Evolutionary conservation across 129 eudicot species (phyloP).

Genomic region (Lonicera japonica): DNA sequence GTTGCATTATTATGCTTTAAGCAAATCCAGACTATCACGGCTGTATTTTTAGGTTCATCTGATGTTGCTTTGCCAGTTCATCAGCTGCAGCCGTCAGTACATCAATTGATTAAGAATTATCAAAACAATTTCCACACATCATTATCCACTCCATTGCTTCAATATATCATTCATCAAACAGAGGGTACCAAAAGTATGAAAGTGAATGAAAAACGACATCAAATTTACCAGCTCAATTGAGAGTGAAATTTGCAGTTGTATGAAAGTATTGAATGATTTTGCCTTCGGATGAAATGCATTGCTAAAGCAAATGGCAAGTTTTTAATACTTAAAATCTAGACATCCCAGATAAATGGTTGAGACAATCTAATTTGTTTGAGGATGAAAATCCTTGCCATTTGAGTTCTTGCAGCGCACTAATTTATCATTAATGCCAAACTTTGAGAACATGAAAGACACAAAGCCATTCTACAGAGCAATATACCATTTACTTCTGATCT

Average conservation of each 20-base stretch:
- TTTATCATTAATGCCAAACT: too few relatives aligned
- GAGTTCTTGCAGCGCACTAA: too few relatives aligned
- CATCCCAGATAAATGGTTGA: too few relatives aligned
- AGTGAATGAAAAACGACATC: background rate
- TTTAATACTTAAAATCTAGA: background rate
- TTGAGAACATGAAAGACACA: too few relatives aligned
- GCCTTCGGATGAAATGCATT: background rate
- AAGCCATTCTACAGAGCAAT: too few relatives aligned
- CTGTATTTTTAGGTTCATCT: background rate
- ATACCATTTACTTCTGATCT: too few relatives aligned
- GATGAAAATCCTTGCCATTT: too few relatives aligned
- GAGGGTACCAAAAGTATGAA: background rate
- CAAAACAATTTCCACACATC: background rate
- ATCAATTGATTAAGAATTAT: background rate
- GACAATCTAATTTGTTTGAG: too few relatives aligned
- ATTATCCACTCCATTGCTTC: background rate
- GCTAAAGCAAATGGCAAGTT: background rate
- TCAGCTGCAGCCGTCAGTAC: background rate
- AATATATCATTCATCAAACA: background rate
- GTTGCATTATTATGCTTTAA: background rate
- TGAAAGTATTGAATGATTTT: too few relatives aligned
- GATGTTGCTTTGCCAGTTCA: background rate
- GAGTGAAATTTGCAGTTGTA: background rate
- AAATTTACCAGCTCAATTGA: background rate
- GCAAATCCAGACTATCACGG: background rate